These are phyloP conservation scores for Linnemannia elongata DNA, from an alignment of 192 early-diverging fungal species.

Conservation along the genomic window DNA sequence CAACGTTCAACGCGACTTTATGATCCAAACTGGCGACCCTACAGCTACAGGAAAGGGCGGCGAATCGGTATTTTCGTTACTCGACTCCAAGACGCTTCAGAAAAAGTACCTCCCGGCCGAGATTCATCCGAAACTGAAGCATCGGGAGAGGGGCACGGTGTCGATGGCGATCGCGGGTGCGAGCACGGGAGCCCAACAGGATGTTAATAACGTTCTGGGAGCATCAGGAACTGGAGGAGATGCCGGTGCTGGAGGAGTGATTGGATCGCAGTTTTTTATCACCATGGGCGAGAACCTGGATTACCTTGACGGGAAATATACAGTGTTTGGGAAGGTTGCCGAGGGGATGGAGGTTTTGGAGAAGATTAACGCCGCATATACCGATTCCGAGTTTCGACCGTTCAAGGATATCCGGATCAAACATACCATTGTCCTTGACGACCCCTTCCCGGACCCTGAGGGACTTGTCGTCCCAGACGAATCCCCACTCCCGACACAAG, in stretches of 20 bases:
- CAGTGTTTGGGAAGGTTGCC: conserved; percentile 88
- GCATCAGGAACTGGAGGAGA: conserved; percentile 34
- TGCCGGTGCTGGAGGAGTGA: conserved; percentile 56
- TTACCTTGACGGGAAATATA: conserved; percentile 87
- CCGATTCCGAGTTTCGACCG: conserved; percentile 82
- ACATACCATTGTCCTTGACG: conserved; percentile 93
- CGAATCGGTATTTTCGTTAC: conserved; percentile 77
- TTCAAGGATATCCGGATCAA: conserved; percentile 90
- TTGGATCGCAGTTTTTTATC: conserved; percentile 92
- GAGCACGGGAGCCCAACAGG: conserved; percentile 44
- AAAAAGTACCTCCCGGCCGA: conserved; percentile 83
- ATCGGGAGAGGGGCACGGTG: conserved; percentile 79
- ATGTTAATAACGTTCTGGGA: conserved; percentile 27
- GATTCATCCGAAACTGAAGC: conserved; percentile 85
- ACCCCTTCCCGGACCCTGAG: conserved; percentile 90
- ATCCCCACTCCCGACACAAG: conserved; percentile 84
- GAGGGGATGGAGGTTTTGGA: conserved; percentile 93
- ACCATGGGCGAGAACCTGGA: conserved; percentile 81
- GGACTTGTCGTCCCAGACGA: conserved; percentile 73
- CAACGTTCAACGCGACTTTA: conserved; percentile 86
- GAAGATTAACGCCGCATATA: conserved; percentile 76
- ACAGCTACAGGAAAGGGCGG: conserved; percentile 80
- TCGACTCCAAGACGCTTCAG: conserved; percentile 37
- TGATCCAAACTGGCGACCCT: conserved; percentile 83
- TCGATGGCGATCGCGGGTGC: conserved; percentile 77